A percentile compares a stretch with the other conserved stretches of the same genome.
Evolutionary conservation across 306 rosid genomes (phyloP).

Genomic region (Vigna mungo): DNA sequence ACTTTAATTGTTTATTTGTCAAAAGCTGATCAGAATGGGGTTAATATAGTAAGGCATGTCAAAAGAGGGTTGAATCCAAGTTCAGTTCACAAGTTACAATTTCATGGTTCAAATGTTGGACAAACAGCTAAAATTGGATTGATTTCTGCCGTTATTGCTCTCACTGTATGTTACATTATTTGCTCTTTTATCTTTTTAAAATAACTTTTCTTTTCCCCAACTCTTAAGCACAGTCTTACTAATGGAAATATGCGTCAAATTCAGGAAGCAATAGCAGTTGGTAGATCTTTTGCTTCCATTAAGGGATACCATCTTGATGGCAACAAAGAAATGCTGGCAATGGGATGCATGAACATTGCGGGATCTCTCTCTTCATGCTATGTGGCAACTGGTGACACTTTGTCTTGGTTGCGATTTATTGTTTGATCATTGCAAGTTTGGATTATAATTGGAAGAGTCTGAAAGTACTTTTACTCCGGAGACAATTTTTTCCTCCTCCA

Average conservation of each 20-base stretch:
- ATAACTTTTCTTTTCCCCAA: neutral
- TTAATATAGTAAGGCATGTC: conserved; percentile 76
- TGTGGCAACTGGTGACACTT: conserved; percentile 75
- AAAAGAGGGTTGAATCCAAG: conserved; percentile 76
- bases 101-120: conserved; percentile 67
- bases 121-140: conserved; percentile 81
- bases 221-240: neutral
- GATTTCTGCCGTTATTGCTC: conserved; percentile 77
- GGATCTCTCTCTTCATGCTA: conserved; percentile 93
- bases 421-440: too few relatives aligned
- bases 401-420: neutral
- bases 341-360: conserved; percentile 87
- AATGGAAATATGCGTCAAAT: conserved; percentile 22
- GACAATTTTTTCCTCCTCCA: too few relatives aligned
- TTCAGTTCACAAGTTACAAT: conserved; percentile 68
- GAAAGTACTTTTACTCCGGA: too few relatives aligned
- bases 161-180: conserved; percentile 64
- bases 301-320: conserved; percentile 93
- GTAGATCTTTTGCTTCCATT: conserved; percentile 85
- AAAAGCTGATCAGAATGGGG: conserved; percentile 82
- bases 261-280: conserved; percentile 86
- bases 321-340: conserved; percentile 90
- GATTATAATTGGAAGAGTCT: too few relatives aligned
- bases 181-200: neutral
- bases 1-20: conserved; percentile 77